Conservation (phyloP, 306 rosid species). For the Lathyrus oleraceus region DNA sequence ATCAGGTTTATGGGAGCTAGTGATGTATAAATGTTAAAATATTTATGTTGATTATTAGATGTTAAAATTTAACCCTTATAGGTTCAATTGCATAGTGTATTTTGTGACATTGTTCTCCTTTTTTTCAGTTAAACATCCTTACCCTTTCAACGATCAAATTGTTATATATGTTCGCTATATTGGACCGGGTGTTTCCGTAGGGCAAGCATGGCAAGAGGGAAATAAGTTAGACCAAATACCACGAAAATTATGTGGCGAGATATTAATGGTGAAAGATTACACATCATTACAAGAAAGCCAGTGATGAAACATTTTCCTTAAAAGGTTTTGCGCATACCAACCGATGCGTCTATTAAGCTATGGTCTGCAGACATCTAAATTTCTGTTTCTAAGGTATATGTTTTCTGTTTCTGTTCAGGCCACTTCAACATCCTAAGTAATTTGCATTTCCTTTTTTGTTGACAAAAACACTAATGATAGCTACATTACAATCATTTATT, state of each 20-base stretch:
- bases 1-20: conserved; percentile 4
- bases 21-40: background rate
- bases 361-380: background rate
- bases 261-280: conserved; percentile 74
- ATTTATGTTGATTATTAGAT: background rate
- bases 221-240: conserved; percentile 73
- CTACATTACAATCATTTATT: background rate
- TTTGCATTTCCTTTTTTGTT: conserved; percentile 18
- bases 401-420: conserved; percentile 26
- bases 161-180: conserved; percentile 66
- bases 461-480: background rate
- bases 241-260: conserved; percentile 66
- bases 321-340: background rate
- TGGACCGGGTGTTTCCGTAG: conserved; percentile 76
- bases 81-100: background rate
- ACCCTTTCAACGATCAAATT: conserved; percentile 78
- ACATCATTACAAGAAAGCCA: conserved; percentile 27
- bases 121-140: conserved; percentile 68
- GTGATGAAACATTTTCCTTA: conserved; percentile 15
- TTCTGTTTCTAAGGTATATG: conserved; percentile 16
- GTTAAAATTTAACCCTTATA: conserved; percentile 8
- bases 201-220: conserved; percentile 98
- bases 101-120: conserved; percentile 26
- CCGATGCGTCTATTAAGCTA: background rate
- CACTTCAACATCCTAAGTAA: too few species aligned